Evolutionary conservation across 2,329 filamentous ascomycete genomes (phyloP), one percentile per base, ranked within the genome.

Genomic region (Diaporthe australafricana): DNA sequence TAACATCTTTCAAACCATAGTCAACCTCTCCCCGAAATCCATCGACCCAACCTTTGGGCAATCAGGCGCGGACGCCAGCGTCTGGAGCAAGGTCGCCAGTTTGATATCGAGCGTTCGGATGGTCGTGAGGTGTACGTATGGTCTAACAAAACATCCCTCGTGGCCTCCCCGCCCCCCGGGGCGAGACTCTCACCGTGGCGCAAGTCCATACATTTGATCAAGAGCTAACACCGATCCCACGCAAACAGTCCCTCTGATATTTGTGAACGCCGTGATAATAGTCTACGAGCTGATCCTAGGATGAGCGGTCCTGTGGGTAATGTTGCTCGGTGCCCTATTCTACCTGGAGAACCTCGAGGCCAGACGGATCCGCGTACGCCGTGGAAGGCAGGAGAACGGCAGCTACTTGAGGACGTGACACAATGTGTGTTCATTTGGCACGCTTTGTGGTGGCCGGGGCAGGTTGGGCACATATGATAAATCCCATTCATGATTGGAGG

Each of bases 51-150:
- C 91, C 50, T 98, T 98, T 81, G 94, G 95, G 77, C 85, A 91
- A 75, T 53, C 67, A 17, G 84, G 87, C 78, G 78, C 93, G 77
- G 93, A 94, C 76, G 88, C 91, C 75, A 95, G 94, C 82, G 88
- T 97, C 78, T 96, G 96, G 83, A 92, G 92, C 66, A 96, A 96
- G 82, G 87, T 95, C 52, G 92, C 98, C 78, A 95, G 97, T 81
- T 84, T 98, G 78, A 96, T 98, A 76, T 93, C 94, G 45, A 96
- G 94, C 78, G 92, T 98, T 77, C 88, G 96, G 82, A 98, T 94
- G 71, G 86, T 98, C 69, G 97, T 97, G 94, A 90, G 96, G 85
- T 95, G 95, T 98, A 88, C 72, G 92, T 89, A 89, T 17, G 32
- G 12, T 4, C 52, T 30, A n/a, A 11, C 1, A 11, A 5, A 17